phyloP scores from a whole-genome alignment of 116 monocot genomes.

The Posidonia oceanica region DNA sequence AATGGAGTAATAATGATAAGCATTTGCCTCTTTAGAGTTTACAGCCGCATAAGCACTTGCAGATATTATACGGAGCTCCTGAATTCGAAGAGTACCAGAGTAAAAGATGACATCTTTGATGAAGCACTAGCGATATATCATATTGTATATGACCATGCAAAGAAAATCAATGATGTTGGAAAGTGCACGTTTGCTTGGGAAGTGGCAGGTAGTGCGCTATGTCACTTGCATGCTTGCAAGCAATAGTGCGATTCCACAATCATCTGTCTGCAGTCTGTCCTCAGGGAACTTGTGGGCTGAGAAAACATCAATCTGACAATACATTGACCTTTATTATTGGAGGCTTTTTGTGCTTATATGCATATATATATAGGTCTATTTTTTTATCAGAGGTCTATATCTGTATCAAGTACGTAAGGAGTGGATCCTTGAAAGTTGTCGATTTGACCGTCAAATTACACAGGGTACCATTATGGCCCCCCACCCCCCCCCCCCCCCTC shows the following conservation, averaged over 20 bases:
- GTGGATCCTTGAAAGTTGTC: too few species aligned
- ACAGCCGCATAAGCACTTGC: neutral
- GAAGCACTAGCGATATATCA: slow-evolving; percentile 61
- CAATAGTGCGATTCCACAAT: neutral
- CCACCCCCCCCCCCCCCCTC: too few species aligned
- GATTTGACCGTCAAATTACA: too few species aligned
- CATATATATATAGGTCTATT: too few species aligned
- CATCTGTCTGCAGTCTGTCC: slow-evolving; percentile 1
- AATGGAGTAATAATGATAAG: neutral
- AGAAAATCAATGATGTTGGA: neutral
- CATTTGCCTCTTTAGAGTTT: neutral
- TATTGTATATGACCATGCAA: slow-evolving; percentile 31
- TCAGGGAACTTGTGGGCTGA: neutral
- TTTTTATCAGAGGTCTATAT: too few species aligned
- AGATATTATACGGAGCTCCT: slow-evolving; percentile 39
- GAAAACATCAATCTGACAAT: too few species aligned
- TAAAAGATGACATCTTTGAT: slow-evolving; percentile 19
- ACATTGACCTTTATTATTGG: too few species aligned
- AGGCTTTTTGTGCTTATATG: too few species aligned
- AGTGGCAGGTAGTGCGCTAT: slow-evolving; percentile 47
- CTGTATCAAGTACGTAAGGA: too few species aligned
- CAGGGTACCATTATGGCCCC: too few species aligned
- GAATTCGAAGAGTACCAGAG: slow-evolving; percentile 33
- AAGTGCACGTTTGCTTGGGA: slow-evolving; percentile 56
- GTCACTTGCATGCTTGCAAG: slow-evolving; percentile 5